phyloP scores from a whole-genome alignment of 2,329 filamentous ascomycete species.

The Rutstroemia sp. region DNA sequence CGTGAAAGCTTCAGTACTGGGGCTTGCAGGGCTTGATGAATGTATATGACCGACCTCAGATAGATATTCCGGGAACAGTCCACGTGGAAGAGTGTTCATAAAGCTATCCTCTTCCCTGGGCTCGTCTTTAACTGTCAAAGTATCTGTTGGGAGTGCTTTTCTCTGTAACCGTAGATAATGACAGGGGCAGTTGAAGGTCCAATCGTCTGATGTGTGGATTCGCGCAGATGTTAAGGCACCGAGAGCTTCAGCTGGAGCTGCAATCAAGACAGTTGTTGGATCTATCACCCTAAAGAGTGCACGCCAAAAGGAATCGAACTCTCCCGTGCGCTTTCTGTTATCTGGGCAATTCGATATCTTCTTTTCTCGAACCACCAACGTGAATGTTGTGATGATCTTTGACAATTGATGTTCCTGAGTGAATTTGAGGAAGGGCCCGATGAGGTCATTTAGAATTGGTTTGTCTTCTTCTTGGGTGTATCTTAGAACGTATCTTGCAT shows the following conservation, averaged over 20 bases:
- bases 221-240: slow-evolving; percentile 51
- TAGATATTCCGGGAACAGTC: neutral
- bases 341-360: slow-evolving; percentile 14
- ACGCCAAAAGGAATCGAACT: slow-evolving; percentile 41
- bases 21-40: neutral
- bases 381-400: slow-evolving; percentile 39
- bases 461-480: slow-evolving; percentile 4
- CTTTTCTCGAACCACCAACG: slow-evolving; percentile 34
- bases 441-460: slow-evolving; percentile 14
- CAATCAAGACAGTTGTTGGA: slow-evolving; percentile 45
- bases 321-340: slow-evolving; percentile 3
- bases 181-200: slow-evolving; percentile 56
- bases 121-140: neutral
- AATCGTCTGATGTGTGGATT: slow-evolving; percentile 50
- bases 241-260: slow-evolving; percentile 56
- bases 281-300: slow-evolving; percentile 46
- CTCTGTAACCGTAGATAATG: slow-evolving; percentile 48
- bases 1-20: neutral
- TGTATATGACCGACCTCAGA: neutral
- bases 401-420: slow-evolving; percentile 27
- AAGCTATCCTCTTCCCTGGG: neutral
- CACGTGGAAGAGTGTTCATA: neutral
- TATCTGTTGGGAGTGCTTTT: neutral
- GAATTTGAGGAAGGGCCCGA: slow-evolving; percentile 31
- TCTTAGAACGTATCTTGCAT: slow-evolving; percentile 36